Percentiles rank a stretch among this genome's conserved stretches.
These are phyloP conservation scores for Verticillium longisporum DNA, from an alignment of 2,329 filamentous ascomycete species.

Conservation along the genomic window DNA sequence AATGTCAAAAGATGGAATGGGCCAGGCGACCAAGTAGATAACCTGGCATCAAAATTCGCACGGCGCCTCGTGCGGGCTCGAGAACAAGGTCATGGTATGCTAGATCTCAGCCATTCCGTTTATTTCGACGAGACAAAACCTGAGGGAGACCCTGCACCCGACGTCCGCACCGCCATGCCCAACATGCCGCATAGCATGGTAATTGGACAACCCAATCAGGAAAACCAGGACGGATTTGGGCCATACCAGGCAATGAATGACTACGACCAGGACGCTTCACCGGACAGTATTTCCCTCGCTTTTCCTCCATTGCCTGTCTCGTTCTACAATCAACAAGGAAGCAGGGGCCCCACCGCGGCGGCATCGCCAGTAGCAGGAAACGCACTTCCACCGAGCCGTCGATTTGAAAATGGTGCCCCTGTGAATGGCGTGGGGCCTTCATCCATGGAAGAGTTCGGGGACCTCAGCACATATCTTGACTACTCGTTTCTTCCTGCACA, in stretches of 20 bases:
- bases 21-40: slow-evolving; percentile 14
- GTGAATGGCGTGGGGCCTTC: not conserved
- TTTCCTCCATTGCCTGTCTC: slow-evolving; percentile 23
- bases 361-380: slow-evolving; percentile 4
- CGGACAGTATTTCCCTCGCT: slow-evolving; percentile 19
- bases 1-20: slow-evolving; percentile 23
- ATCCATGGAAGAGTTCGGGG: slow-evolving; percentile 8
- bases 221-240: not conserved
- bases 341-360: slow-evolving; percentile 6
- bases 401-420: not conserved
- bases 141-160: not conserved
- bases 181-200: not conserved
- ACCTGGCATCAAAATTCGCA: slow-evolving; percentile 27
- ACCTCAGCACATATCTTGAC: slow-evolving; percentile 16
- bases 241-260: not conserved
- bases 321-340: slow-evolving; percentile 16
- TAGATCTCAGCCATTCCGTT: slow-evolving; percentile 25
- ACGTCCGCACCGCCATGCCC: not conserved
- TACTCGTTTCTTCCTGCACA: slow-evolving; percentile 16
- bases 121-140: slow-evolving; percentile 19
- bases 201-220: not conserved
- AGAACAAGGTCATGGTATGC: slow-evolving; percentile 16
- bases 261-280: slow-evolving; percentile 8
- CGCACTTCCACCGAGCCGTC: not conserved
- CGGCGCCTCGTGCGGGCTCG: slow-evolving; percentile 18